phyloP scores from a whole-genome alignment of 176 grass and related monocot genomes.

The Stipa capillata region DNA sequence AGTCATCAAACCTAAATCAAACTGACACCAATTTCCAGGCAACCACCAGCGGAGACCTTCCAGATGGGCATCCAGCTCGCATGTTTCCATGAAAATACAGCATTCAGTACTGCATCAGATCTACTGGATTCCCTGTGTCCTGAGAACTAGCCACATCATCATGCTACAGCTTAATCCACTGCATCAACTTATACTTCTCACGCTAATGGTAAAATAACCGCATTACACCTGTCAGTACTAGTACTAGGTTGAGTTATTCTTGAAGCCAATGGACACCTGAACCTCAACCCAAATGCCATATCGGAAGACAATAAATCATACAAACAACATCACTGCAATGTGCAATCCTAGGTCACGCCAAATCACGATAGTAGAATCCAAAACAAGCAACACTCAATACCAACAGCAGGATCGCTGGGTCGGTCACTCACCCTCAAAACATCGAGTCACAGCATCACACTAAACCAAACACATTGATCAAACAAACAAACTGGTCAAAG shows the following conservation, averaged over 20 bases:
- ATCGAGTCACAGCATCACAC: background rate
- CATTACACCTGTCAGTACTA: background rate
- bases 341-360: background rate
- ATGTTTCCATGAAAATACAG: background rate
- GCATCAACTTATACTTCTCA: background rate
- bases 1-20: background rate
- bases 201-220: background rate
- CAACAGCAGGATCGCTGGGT: background rate
- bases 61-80: background rate
- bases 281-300: background rate
- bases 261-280: background rate
- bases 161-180: background rate
- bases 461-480: background rate
- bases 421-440: background rate
- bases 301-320: background rate
- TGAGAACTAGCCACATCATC: background rate
- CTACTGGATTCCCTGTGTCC: conserved; percentile 9
- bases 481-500: background rate
- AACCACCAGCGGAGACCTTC: background rate
- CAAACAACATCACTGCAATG: too few species aligned
- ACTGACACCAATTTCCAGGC: background rate
- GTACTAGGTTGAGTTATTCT: background rate
- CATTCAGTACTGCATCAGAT: background rate
- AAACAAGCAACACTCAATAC: background rate
- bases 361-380: background rate